Percentiles rank a stretch among this genome's conserved stretches.
These are phyloP conservation scores for Triangularia setosa DNA, from an alignment of 2,329 filamentous ascomycete genomes.

Conservation along the genomic window DNA sequence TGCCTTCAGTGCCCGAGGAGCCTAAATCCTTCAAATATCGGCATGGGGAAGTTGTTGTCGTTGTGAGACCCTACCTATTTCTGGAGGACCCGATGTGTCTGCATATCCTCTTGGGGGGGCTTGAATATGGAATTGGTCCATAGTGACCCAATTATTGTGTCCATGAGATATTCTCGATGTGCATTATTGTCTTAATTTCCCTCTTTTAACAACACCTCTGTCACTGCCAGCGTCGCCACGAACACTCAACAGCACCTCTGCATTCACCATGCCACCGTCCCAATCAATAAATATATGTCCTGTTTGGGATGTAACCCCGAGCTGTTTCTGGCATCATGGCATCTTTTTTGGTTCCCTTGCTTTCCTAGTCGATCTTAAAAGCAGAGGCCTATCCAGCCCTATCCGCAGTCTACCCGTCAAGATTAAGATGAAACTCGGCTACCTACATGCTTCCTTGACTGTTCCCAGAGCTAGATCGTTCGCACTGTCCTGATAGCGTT, in stretches of 20 bases:
- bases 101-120: background rate
- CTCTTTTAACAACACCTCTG: background rate
- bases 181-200: background rate
- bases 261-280: background rate
- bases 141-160: too few relatives aligned
- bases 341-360: background rate
- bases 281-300: background rate
- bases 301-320: background rate
- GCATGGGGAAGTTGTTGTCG: background rate
- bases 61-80: background rate
- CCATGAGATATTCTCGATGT: background rate
- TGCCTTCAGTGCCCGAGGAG: background rate
- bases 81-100: background rate
- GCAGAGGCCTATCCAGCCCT: background rate
- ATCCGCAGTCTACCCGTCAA: background rate
- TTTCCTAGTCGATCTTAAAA: background rate
- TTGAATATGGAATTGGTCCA: too few relatives aligned
- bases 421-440: background rate
- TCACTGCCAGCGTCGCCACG: background rate
- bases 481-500: background rate
- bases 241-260: background rate
- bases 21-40: background rate
- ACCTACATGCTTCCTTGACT: background rate
- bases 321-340: background rate
- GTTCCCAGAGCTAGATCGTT: background rate